A percentile compares a stretch with the other conserved stretches of the same genome.
Conservation (phyloP, 2,329 filamentous ascomycete species). For the Calonectria hongkongensis region DNA sequence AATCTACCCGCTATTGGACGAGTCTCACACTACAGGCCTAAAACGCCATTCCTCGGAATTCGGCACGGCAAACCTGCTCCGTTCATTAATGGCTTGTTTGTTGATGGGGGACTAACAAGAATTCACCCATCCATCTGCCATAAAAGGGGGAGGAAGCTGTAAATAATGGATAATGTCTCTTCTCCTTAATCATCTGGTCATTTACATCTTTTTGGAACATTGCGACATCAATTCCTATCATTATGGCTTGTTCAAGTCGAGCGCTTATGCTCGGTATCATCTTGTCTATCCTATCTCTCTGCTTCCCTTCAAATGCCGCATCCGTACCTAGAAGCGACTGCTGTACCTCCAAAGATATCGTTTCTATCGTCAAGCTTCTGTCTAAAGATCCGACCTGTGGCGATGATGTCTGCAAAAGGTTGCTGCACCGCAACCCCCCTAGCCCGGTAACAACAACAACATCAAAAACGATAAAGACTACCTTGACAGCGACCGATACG, state of each 20-base stretch:
- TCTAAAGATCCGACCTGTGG: neutral
- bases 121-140: too few species aligned
- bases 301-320: neutral
- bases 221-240: neutral
- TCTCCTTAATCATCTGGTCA: neutral
- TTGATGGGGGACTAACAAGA: too few species aligned
- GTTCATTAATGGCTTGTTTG: too few species aligned
- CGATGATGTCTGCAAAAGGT: neutral
- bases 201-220: neutral
- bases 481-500: neutral
- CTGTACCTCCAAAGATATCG: neutral
- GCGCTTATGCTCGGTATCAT: neutral
- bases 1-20: neutral
- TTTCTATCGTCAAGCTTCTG: neutral
- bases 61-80: neutral
- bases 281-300: neutral
- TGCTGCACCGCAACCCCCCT: neutral
- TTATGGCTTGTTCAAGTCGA: neutral
- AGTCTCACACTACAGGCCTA: neutral
- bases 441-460: neutral
- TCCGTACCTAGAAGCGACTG: neutral
- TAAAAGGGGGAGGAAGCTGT: neutral
- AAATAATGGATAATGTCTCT: too few species aligned
- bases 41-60: neutral
- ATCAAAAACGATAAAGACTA: neutral